Conservation (phyloP, 1,284 basidiomycete genomes). For the Volvariella volvacea region DNA sequence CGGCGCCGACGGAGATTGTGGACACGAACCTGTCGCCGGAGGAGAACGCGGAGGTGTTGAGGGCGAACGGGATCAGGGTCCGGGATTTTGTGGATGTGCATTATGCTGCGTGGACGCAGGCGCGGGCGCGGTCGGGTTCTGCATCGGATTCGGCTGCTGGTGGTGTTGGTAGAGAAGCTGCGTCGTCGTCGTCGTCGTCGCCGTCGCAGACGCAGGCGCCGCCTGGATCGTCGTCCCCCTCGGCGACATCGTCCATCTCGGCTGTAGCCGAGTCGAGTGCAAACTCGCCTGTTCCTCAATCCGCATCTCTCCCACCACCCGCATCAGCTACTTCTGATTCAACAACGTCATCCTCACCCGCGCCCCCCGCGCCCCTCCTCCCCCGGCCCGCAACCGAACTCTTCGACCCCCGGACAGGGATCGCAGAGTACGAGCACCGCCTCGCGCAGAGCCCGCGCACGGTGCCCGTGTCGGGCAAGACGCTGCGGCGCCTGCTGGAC, state of each 20-base stretch:
- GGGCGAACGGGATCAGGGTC: conserved; percentile 37
- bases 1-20: conserved; percentile 25
- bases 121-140: background rate
- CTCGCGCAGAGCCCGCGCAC: conserved; percentile 21
- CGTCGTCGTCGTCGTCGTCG: too few relatives aligned
- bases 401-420: conserved; percentile 32
- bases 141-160: too few relatives aligned
- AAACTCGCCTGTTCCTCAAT: conserved; percentile 7
- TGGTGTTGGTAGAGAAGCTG: too few relatives aligned
- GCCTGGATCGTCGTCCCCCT: too few relatives aligned
- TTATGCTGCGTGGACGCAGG: background rate
- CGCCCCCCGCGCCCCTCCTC: conserved; percentile 3
- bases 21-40: conserved; percentile 23
- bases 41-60: conserved; percentile 18
- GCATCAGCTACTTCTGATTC: conserved; percentile 11
- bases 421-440: conserved; percentile 29
- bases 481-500: conserved; percentile 38
- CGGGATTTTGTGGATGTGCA: conserved; percentile 42
- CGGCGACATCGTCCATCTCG: too few relatives aligned
- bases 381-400: conserved; percentile 22
- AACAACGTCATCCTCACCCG: conserved; percentile 3
- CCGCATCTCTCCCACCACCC: conserved; percentile 12
- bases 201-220: too few relatives aligned
- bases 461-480: conserved; percentile 34
- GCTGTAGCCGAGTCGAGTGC: too few relatives aligned